These are phyloP conservation scores for Erodium chrysanthum DNA, from an alignment of 441 rosid genomes.

Conservation along the genomic window DNA sequence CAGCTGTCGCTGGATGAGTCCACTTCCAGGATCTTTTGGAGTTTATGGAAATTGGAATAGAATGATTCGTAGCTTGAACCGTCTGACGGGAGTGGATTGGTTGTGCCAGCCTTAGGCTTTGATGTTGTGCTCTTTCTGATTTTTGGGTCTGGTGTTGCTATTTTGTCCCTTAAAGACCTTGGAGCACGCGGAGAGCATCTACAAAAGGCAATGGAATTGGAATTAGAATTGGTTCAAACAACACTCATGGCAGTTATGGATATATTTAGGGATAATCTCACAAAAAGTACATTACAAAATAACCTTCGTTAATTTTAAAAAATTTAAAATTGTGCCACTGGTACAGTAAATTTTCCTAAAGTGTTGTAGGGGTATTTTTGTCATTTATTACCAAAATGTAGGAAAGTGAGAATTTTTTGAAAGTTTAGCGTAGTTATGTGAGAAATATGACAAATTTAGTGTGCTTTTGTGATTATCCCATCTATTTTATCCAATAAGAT, in stretches of 20 bases:
- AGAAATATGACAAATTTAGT: no score
- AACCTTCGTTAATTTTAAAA: no score
- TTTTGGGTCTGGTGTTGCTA: neutral
- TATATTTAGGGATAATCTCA: no score
- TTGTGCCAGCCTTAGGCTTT: constrained; percentile 28
- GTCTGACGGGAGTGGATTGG: constrained; percentile 42
- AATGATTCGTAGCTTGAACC: constrained; percentile 58
- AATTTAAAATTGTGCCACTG: no score
- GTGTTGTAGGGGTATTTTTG: no score
- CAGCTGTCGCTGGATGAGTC: constrained; percentile 79
- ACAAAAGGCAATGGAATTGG: constrained; percentile 15
- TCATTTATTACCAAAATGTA: constrained; percentile 13
- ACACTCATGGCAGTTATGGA: constrained; percentile 29
- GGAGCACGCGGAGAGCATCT: constrained; percentile 96
- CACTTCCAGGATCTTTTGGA: constrained; percentile 56
- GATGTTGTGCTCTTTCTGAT: constrained; percentile 16
- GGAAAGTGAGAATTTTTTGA: no score
- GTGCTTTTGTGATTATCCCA: constrained; percentile 19
- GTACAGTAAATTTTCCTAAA: no score
- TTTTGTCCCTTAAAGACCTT: constrained; percentile 43
- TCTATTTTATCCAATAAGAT: neutral
- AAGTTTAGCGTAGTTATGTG: no score
- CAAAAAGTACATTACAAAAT: no score
- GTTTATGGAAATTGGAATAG: constrained; percentile 48
- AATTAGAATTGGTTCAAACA: neutral